Evolutionary conservation across 768 basidiomycete genomes (phyloP).

Genomic region (Mycena galopus): DNA sequence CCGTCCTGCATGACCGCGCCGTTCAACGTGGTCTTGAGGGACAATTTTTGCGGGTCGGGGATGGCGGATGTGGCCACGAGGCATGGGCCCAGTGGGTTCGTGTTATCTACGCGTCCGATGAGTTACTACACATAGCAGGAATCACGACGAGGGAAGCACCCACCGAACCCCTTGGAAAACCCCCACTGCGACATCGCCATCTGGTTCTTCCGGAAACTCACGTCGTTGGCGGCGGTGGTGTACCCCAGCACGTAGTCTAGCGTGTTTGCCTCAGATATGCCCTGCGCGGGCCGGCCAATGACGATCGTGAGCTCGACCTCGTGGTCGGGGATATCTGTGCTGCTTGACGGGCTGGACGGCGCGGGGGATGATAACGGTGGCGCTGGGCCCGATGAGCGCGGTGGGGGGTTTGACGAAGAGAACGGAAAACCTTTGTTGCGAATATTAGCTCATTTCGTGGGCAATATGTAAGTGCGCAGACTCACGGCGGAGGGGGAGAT

Average conservation of each 20-base stretch:
- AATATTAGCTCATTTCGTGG: background rate
- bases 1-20: slow-evolving; percentile 80
- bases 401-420: slow-evolving; percentile 85
- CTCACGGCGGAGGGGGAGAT: slow-evolving; percentile 75
- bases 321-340: slow-evolving; percentile 84
- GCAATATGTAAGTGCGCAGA: no score
- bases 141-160: slow-evolving; percentile 26
- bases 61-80: slow-evolving; percentile 77
- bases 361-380: slow-evolving; percentile 73
- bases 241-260: slow-evolving; percentile 90
- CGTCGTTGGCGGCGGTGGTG: slow-evolving; percentile 85
- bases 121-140: background rate
- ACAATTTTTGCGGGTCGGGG: slow-evolving; percentile 73
- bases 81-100: slow-evolving; percentile 85
- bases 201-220: slow-evolving; percentile 86
- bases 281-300: slow-evolving; percentile 84
- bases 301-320: slow-evolving; percentile 87
- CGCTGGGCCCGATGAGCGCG: slow-evolving; percentile 78
- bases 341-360: slow-evolving; percentile 77
- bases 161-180: slow-evolving; percentile 90
- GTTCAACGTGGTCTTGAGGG: slow-evolving; percentile 76
- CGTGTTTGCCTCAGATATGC: slow-evolving; percentile 85
- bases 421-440: slow-evolving; percentile 67
- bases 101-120: slow-evolving; percentile 62
- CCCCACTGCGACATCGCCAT: slow-evolving; percentile 87